A percentile compares a stretch with the other conserved stretches of the same genome.
phyloP scores from a whole-genome alignment of 345 rosid species.

The Citrus maxima region DNA sequence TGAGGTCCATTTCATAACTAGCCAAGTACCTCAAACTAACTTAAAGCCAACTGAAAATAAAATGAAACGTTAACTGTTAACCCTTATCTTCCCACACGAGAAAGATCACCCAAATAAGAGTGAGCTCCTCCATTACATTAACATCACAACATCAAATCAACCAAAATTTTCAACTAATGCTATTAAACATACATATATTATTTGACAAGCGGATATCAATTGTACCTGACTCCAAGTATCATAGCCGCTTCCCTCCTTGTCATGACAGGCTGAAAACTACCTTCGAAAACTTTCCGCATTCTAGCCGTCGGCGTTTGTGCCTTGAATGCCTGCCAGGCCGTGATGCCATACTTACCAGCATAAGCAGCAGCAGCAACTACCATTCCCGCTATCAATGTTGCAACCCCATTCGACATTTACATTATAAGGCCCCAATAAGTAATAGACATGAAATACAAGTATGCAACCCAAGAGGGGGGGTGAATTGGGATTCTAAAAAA shows the following conservation, averaged over 20 bases:
- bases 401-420: constrained; percentile 33
- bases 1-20: neutral
- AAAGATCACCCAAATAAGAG: neutral
- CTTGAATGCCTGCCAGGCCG: constrained; percentile 90
- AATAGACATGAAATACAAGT: too few relatives aligned
- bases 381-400: constrained; percentile 68
- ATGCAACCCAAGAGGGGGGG: too few relatives aligned
- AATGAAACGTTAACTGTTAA: too few relatives aligned
- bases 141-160: neutral
- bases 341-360: constrained; percentile 70
- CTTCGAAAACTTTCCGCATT: constrained; percentile 65
- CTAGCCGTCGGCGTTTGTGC: constrained; percentile 54
- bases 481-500: too few relatives aligned
- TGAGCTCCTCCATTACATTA: neutral
- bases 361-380: constrained; percentile 87
- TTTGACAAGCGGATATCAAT: neutral
- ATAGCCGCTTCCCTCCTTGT: constrained; percentile 82
- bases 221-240: constrained; percentile 78
- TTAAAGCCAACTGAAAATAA: too few relatives aligned
- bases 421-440: neutral
- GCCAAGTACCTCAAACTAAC: neutral
- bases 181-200: neutral
- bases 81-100: neutral
- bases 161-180: neutral
- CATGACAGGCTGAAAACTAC: constrained; percentile 75